These are phyloP conservation scores for Ilex asprella DNA, from an alignment of 257 asterid genomes.

Conservation along the genomic window DNA sequence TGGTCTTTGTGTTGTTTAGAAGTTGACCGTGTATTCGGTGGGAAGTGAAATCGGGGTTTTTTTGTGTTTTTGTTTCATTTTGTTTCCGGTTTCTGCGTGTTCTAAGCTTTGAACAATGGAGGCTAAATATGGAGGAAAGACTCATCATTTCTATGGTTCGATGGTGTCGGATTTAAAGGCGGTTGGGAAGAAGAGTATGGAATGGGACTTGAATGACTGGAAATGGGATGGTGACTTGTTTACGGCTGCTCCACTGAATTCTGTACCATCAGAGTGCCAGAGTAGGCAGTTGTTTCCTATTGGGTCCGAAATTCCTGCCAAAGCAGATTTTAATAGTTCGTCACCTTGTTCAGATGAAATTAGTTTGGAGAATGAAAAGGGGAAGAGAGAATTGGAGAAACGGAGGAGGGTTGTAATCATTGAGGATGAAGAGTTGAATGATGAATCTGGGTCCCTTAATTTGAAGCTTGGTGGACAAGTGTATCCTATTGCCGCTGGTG, in stretches of 20 bases:
- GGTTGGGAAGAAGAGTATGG: conserved; percentile 53
- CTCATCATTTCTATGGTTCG: conserved; percentile 21
- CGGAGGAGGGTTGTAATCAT: conserved; percentile 45
- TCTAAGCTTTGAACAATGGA: conserved; percentile 27
- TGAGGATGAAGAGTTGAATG: conserved; percentile 33
- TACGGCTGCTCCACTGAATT: conserved; percentile 46
- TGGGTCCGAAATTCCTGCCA: conserved; percentile 36
- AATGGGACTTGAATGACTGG: conserved; percentile 91
- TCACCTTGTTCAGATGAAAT: conserved; percentile 36
- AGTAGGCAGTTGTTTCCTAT: conserved; percentile 49
- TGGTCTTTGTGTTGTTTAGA: not conserved
- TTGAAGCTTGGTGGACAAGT: conserved; percentile 74
- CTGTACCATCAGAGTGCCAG: conserved; percentile 49
- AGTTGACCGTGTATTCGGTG: not conserved
- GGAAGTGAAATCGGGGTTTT: not conserved
- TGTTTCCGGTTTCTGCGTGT: not conserved
- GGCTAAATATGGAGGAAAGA: conserved; percentile 28
- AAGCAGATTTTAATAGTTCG: conserved; percentile 25
- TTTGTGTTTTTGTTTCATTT: conserved; percentile 13
- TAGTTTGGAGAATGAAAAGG: conserved; percentile 32
- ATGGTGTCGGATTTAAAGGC: conserved; percentile 45
- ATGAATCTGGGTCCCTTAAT: conserved; percentile 54
- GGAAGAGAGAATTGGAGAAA: conserved; percentile 62
- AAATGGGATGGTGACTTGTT: conserved; percentile 89
- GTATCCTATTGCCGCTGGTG: conserved; percentile 38